phyloP scores from a whole-genome alignment of 2,329 filamentous ascomycete genomes.

The Fusarium circinatum region DNA sequence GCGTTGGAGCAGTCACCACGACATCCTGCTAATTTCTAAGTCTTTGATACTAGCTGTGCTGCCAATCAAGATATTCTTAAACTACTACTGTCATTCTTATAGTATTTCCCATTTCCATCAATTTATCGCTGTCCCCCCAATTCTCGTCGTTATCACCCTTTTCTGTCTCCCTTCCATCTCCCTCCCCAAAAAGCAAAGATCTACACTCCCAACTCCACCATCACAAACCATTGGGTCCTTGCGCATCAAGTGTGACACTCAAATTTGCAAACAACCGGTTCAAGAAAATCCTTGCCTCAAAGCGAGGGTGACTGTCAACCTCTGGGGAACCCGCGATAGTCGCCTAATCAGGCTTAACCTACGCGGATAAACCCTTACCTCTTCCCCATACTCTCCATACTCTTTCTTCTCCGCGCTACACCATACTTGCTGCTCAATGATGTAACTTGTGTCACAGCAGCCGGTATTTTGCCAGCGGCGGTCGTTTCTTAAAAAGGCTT shows the following conservation, averaged over 20 bases:
- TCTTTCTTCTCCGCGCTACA: constrained; percentile 4
- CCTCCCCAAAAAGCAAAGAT: constrained; percentile 15
- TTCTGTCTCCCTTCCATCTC: background rate
- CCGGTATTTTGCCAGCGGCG: background rate
- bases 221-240: background rate
- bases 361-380: constrained; percentile 6
- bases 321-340: background rate
- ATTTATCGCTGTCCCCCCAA: background rate
- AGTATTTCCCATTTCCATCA: fast-evolving
- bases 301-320: constrained; percentile 25
- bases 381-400: constrained; percentile 24
- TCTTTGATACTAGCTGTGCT: fast-evolving
- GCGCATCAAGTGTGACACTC: constrained; percentile 15
- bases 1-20: background rate
- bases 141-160: fast-evolving
- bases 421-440: constrained; percentile 8
- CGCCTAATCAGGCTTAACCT: background rate
- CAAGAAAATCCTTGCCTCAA: background rate
- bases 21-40: too few relatives aligned
- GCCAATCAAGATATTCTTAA: fast-evolving
- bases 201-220: background rate
- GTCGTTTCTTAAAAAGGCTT: constrained; percentile 8
- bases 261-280: constrained; percentile 18
- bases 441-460: constrained; percentile 9
- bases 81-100: fast-evolving